A percentile compares a stretch with the other conserved stretches of the same genome.
These are phyloP conservation scores for Neovahlkampfia damariscottae DNA, from an alignment of 78 protist species.

Conservation along the genomic window DNA sequence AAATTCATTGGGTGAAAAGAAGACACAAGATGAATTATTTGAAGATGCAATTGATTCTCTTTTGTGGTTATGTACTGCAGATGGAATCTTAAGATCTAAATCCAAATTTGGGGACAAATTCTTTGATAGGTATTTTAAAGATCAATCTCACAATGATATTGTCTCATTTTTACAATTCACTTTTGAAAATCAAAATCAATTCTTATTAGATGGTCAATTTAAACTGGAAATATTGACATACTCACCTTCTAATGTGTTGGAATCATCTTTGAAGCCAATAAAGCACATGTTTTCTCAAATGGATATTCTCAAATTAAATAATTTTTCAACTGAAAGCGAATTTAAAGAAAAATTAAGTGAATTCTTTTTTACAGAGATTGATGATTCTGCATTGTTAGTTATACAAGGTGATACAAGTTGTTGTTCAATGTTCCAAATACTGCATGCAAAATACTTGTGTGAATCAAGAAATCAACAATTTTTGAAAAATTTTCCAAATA, in stretches of 20 bases:
- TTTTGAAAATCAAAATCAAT: background rate
- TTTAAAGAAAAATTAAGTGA: background rate
- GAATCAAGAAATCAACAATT: too few species aligned
- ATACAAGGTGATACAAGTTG: background rate
- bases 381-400: background rate
- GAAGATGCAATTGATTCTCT: background rate
- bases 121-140: background rate
- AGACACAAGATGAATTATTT: background rate
- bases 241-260: background rate
- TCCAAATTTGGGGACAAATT: background rate
- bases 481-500: too few species aligned
- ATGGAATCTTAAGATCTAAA: background rate
- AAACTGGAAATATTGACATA: background rate
- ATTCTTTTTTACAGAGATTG: background rate
- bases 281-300: too few species aligned
- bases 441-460: background rate
- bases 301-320: too few species aligned
- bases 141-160: background rate
- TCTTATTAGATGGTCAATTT: background rate
- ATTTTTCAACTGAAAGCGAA: background rate
- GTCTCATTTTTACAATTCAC: background rate
- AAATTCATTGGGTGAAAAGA: background rate
- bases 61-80: background rate
- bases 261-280: too few species aligned
- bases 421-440: background rate